Base-by-base conservation (phyloP, 2,329 filamentous ascomycete genomes). In the Diaporthe velutina region DNA sequence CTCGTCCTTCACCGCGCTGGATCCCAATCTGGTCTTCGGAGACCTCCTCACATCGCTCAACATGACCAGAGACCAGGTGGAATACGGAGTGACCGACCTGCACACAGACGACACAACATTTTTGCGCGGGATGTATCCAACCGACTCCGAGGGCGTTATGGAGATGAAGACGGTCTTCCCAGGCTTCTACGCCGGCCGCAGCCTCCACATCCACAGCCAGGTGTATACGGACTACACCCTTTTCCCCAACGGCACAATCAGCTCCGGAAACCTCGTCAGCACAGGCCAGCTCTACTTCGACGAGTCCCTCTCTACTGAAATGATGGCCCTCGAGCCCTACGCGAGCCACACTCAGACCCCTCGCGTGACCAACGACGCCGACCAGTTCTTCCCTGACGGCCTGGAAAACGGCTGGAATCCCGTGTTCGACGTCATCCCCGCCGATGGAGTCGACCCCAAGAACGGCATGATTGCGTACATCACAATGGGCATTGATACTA, bases 251-350 rank as follows among this genome's bases (percentile, higher is more conserved):
- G 77, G 77, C 48, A 77, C 77, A n/a, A 73, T 78, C 19, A 54
- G 13, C 64, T 64, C 70, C 4, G 77, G 79, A 4, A 77, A 80
- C 48, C 79, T 79, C 1, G 79, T 82, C 33, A 80, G 78, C 54
- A 82, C 81, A 1, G 82, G 82, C 9, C 82, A 83, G 74, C 50
- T 83, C 10, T 83, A 79, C 75, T 80, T 83, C 13, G 78, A 79
- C 25, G 81, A 83, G 74, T 71, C 75, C 1, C 64, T 83, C 1
- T 78, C 77, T 13, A 52, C 80, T 66, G 76, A 81, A 72, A 79
- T 84, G 28, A 83, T 83, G 80, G 79, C 79, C 1, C 57, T 83
- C 4, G 78, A 83, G 74, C 83, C 82, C 2, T 84, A 84, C 60
- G 77, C 40, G 4, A 78, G 74, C 8, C 82, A 84, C 72, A 83